These are phyloP conservation scores for Ceratopteris richardii DNA, from an alignment of 75 land plant species.

Conservation along the genomic window DNA sequence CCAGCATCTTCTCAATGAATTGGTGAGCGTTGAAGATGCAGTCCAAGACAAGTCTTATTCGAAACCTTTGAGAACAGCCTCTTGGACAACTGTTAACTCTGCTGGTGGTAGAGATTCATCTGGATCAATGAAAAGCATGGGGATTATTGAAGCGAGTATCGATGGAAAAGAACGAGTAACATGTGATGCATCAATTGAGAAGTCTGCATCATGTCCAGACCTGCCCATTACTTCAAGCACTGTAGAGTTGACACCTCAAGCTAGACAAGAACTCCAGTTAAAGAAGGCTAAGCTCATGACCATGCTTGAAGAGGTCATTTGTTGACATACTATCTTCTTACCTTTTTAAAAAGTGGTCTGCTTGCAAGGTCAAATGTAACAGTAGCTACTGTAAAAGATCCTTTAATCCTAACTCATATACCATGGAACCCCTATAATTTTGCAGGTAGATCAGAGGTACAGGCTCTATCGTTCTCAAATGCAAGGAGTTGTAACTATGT, in stretches of 20 bases:
- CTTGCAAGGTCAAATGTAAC: no score
- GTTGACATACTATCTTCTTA: no score
- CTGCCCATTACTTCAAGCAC: neutral
- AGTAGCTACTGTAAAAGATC: no score
- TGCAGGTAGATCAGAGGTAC: constrained; percentile 60
- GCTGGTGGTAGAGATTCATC: neutral
- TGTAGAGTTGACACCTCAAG: constrained; percentile 39
- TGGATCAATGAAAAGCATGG: neutral
- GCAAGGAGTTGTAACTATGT: constrained; percentile 41
- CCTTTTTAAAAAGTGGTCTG: no score
- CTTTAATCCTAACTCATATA: no score
- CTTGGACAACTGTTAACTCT: neutral
- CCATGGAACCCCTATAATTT: no score
- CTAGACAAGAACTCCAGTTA: constrained; percentile 69
- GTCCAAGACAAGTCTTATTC: neutral
- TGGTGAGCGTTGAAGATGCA: constrained; percentile 3
- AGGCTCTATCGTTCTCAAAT: constrained; percentile 49
- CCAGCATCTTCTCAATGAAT: constrained; percentile 41
- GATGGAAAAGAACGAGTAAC: neutral
- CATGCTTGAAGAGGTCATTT: constrained; percentile 78
- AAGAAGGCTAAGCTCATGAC: constrained; percentile 64
- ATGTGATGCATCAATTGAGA: neutral
- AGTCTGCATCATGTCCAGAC: neutral
- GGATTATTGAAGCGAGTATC: neutral
- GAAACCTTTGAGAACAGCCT: neutral